A percentile compares a stretch with the other conserved stretches of the same genome.
Evolutionary conservation across 805 yeast species (phyloP).

Genomic region (Vanderwaltozyma polyspora): DNA sequence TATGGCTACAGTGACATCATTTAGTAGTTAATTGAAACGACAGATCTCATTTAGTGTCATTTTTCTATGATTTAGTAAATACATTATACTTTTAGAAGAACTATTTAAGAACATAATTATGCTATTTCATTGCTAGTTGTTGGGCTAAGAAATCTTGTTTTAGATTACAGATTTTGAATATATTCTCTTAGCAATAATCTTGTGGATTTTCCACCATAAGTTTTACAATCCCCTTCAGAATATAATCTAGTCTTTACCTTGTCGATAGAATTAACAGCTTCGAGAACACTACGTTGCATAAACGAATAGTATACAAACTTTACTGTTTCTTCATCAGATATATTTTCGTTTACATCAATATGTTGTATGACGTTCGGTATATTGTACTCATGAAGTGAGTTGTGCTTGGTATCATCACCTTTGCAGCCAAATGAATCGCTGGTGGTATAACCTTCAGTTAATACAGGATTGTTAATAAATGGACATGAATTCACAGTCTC

Average conservation of each 20-base stretch:
- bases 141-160: too few species aligned
- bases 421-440: constrained; percentile 71
- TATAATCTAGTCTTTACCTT: constrained; percentile 18
- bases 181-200: constrained; percentile 36
- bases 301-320: constrained; percentile 77
- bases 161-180: too few species aligned
- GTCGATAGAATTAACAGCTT: constrained; percentile 30
- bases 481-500: constrained; percentile 13
- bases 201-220: constrained; percentile 32
- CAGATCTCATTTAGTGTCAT: too few species aligned
- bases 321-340: constrained; percentile 29
- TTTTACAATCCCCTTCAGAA: constrained; percentile 28
- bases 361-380: constrained; percentile 73
- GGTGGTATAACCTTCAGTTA: constrained; percentile 67
- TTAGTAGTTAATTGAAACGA: too few species aligned
- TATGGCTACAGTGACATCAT: too few species aligned
- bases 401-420: constrained; percentile 79
- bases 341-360: constrained; percentile 8
- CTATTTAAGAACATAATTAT: too few species aligned
- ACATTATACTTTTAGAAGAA: too few species aligned
- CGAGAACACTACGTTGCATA: constrained; percentile 40
- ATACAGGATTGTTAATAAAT: constrained; percentile 13
- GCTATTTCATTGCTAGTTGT: too few species aligned
- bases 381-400: constrained; percentile 42
- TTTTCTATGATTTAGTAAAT: too few species aligned